phyloP scores from a whole-genome alignment of 106 monocot species.

The Amphibolis antarctica region DNA sequence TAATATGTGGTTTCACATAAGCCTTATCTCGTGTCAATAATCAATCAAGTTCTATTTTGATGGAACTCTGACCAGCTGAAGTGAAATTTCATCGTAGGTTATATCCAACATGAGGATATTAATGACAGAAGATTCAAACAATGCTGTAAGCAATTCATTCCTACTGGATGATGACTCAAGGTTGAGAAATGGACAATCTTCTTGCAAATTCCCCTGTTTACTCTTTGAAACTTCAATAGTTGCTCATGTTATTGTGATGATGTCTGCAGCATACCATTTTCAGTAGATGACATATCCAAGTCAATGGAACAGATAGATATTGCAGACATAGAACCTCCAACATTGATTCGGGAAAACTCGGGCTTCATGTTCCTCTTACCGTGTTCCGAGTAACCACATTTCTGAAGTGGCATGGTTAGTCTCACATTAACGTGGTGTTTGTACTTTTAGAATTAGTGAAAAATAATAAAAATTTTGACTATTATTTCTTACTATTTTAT shows the following conservation, averaged over 20 bases:
- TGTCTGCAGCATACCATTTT: conserved; percentile 86
- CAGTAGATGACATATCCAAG: conserved; percentile 95
- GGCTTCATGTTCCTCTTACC: conserved; percentile 89
- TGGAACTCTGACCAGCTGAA: background rate
- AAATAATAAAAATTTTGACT: no score
- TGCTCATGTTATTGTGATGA: conserved; percentile 3
- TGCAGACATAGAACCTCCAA: conserved; percentile 79
- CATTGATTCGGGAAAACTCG: conserved; percentile 81
- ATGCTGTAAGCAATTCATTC: conserved; percentile 92
- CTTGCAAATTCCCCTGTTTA: background rate
- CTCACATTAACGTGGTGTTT: no score
- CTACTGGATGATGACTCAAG: conserved; percentile 97
- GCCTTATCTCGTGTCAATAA: background rate
- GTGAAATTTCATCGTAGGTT: conserved; percentile 33
- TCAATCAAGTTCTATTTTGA: background rate
- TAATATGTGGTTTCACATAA: background rate
- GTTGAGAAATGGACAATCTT: conserved; percentile 12
- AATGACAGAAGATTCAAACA: conserved; percentile 97
- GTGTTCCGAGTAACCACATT: conserved; percentile 29
- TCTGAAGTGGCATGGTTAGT: background rate
- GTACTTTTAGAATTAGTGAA: no score
- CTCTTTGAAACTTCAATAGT: background rate
- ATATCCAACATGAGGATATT: conserved; percentile 93
- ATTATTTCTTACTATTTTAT: no score
- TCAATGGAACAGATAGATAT: conserved; percentile 95